Conservation (phyloP, 73 alveolate genomes). For the Tetrahymena malaccensis region DNA sequence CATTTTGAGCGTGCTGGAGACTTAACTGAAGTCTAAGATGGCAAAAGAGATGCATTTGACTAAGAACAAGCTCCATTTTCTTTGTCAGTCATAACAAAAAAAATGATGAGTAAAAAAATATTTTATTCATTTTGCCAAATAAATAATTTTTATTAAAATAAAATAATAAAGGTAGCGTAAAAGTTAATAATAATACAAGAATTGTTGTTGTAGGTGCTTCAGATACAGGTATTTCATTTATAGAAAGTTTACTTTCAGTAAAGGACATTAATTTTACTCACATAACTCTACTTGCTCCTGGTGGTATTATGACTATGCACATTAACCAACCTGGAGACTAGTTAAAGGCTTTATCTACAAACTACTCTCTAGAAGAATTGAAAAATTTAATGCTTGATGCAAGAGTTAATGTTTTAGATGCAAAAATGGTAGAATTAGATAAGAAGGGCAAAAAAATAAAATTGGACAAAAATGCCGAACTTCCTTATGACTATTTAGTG, state of each 20-base stretch:
- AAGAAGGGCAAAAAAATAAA: constrained; percentile 83
- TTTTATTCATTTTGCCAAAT: background rate
- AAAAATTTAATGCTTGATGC: constrained; percentile 90
- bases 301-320: constrained; percentile 94
- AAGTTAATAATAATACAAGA: constrained; percentile 90
- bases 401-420: constrained; percentile 91
- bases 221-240: constrained; percentile 95
- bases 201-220: constrained; percentile 96
- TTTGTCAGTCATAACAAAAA: constrained; percentile 82
- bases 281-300: constrained; percentile 95
- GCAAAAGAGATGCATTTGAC: constrained; percentile 86
- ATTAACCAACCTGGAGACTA: constrained; percentile 64
- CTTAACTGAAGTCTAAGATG: constrained; percentile 75
- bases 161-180: constrained; percentile 70
- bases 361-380: constrained; percentile 88
- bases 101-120: constrained; percentile 3
- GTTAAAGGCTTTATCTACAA: constrained; percentile 84
- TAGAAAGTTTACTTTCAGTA: constrained; percentile 87
- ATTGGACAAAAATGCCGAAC: constrained; percentile 86
- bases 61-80: constrained; percentile 88
- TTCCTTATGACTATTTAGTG: constrained; percentile 88
- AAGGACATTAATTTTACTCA: constrained; percentile 87
- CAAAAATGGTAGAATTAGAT: constrained; percentile 90
- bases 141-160: background rate
- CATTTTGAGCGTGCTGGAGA: constrained; percentile 65